Base-by-base conservation (phyloP, 2,329 filamentous ascomycete genomes). In the Aspergillus tanneri region DNA sequence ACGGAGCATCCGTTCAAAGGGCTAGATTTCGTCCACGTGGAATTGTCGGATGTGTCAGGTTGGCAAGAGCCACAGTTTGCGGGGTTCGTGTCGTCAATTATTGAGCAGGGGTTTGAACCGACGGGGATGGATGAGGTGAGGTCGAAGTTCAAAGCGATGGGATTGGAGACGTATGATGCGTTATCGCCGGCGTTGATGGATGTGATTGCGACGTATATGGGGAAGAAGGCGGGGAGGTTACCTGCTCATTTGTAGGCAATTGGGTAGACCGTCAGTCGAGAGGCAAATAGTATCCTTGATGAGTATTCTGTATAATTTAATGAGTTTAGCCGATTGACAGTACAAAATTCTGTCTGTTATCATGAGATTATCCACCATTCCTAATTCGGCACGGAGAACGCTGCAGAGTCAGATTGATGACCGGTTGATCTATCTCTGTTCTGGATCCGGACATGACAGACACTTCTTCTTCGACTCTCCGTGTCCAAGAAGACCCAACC, bases 21-120 rank as follows among this genome's bases (percentile, higher is more conserved):
- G 0, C 72, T 87, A n/a, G 83, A 85, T 63, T 87, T 87, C 63
- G 81, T 87, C 9, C 84, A 87, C 65, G 74, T 73, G 1, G 84
- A 87, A 68, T 69, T 87, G 36, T 80, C 77, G 14, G 70, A 77
- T 42, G 66, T 77, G 46, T 74, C 78, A 62, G 83, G 83, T n/a
- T 87, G 84, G 83, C 83, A 87, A 68, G 84, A 85, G 70, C 83
- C 83, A 5, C 83, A 86, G 61, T 87, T 87, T 56, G 84, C 84
- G 2, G 84, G 78, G 0, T 87, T 87, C 51, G 83, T 87, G 30
- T 82, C 78, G 27, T 83, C 78, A 47, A 81, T 86, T 49, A 85
- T 87, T 50, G 84, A 87, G 77, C 82, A 86, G 61, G 84, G 84
- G 1, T 84, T 81, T 57, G 66, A 77, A 38, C 79, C 83, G 0